A percentile compares a stretch with the other conserved stretches of the same genome.
phyloP scores from a whole-genome alignment of 106 monocot genomes.

The Narthecium ossifragum region DNA sequence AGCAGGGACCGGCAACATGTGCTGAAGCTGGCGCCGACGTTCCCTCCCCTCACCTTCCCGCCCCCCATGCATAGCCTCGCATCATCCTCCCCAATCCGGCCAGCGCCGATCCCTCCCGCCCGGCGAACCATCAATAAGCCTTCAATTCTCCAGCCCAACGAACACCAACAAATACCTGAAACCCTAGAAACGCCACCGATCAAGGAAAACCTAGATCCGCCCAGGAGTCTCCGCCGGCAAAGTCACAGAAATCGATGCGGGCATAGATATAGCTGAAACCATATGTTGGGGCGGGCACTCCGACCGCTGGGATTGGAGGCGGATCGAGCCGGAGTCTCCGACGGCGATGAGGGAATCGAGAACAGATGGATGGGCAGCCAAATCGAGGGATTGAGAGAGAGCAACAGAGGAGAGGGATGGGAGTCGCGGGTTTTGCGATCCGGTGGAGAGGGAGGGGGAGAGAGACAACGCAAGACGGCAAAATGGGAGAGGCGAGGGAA shows the following conservation, averaged over 20 bases:
- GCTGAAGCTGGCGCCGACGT: not conserved
- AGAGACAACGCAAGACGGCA: not conserved
- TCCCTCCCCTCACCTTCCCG: slow-evolving; percentile 4
- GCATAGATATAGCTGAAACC: not conserved
- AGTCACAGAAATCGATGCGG: not conserved
- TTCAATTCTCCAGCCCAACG: too few relatives aligned
- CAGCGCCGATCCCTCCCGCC: slow-evolving; percentile 2
- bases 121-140: not conserved
- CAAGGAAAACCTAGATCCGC: too few relatives aligned
- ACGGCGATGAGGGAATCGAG: not conserved
- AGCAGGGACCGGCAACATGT: not conserved
- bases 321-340: not conserved
- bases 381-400: slow-evolving; percentile 9
- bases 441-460: not conserved
- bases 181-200: slow-evolving; percentile 1
- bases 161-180: not conserved
- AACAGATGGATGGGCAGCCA: not conserved
- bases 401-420: not conserved
- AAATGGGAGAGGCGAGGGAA: too few relatives aligned
- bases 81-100: not conserved
- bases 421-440: slow-evolving; percentile 17
- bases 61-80: slow-evolving; percentile 1
- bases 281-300: not conserved
- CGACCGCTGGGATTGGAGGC: not conserved
- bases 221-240: not conserved